A percentile compares a stretch with the other conserved stretches of the same genome.
phyloP scores from a whole-genome alignment of 2,329 filamentous ascomycete species.

The Penicillium sp. region DNA sequence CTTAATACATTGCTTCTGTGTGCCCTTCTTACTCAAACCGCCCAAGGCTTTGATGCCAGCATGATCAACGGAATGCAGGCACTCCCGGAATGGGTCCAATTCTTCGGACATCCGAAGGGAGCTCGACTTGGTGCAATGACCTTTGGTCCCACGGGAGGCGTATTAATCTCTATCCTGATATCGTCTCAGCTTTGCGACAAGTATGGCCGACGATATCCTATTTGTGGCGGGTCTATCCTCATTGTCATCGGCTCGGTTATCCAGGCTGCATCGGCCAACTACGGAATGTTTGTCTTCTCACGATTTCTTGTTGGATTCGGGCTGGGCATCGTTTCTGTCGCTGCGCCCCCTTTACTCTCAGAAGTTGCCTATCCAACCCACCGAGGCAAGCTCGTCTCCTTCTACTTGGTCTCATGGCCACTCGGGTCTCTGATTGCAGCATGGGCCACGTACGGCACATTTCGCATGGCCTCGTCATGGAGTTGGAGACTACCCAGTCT shows the following conservation, averaged over 20 bases:
- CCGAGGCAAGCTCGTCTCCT: conserved; percentile 17
- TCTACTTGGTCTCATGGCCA: conserved; percentile 24
- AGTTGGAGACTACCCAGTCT: conserved; percentile 50
- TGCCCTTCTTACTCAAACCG: conserved; percentile 38
- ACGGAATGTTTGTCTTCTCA: conserved; percentile 30
- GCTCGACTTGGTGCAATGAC: conserved; percentile 14
- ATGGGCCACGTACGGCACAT: conserved; percentile 34
- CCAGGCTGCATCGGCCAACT: conserved; percentile 27
- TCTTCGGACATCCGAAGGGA: conserved; percentile 19
- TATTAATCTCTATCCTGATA: conserved; percentile 23
- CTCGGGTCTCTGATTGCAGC: conserved; percentile 34
- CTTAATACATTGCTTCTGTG: conserved; percentile 25
- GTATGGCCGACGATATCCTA: conserved; percentile 22
- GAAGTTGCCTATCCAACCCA: conserved; percentile 33
- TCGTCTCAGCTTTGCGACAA: conserved; percentile 24
- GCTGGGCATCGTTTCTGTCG: conserved; percentile 21
- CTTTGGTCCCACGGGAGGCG: conserved; percentile 10
- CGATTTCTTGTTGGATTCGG: conserved; percentile 31
- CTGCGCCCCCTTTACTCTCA: conserved; percentile 28
- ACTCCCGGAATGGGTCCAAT: conserved; percentile 48
- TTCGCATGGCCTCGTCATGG: conserved; percentile 43
- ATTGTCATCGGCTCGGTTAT: conserved; percentile 30
- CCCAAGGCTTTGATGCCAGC: conserved; percentile 51
- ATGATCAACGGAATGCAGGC: conserved; percentile 57
- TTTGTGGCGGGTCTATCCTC: conserved; percentile 49